Conservation (phyloP, 495 filamentous ascomycete species). For the Lindgomyces ingoldianus region DNA sequence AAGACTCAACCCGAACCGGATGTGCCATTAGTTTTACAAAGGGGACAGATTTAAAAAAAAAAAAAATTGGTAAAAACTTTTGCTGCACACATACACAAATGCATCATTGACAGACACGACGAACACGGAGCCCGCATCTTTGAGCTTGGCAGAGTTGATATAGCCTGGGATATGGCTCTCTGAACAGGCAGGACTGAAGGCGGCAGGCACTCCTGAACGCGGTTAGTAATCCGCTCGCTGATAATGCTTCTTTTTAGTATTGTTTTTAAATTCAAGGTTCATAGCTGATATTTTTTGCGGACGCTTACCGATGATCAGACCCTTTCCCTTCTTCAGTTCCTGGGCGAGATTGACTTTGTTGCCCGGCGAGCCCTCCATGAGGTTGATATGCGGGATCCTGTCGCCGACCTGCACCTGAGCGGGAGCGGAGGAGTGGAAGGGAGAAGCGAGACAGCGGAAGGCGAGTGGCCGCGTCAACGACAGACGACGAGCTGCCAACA, state of each 20-base stretch:
- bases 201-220: conserved; percentile 70
- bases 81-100: conserved; percentile 75
- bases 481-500: conserved; percentile 13
- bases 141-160: conserved; percentile 70
- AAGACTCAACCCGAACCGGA: neutral
- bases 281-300: neutral
- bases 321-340: conserved; percentile 62
- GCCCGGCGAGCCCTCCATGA: conserved; percentile 66
- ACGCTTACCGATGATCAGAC: conserved; percentile 66
- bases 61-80: neutral
- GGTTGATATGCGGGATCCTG: conserved; percentile 60
- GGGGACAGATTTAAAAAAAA: neutral
- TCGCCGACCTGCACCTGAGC: conserved; percentile 62
- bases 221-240: neutral
- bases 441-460: conserved; percentile 32
- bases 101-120: conserved; percentile 90
- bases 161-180: conserved; percentile 78
- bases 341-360: conserved; percentile 84
- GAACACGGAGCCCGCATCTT: conserved; percentile 75
- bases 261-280: neutral
- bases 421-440: conserved; percentile 57
- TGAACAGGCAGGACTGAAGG: conserved; percentile 83
- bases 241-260: neutral
- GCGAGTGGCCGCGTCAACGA: conserved; percentile 2
- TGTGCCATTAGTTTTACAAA: too few relatives aligned